A percentile compares a stretch with the other conserved stretches of the same genome.
Evolutionary conservation across 2,329 filamentous ascomycete genomes (phyloP).

Genomic region (Macrophomina phaseolina): DNA sequence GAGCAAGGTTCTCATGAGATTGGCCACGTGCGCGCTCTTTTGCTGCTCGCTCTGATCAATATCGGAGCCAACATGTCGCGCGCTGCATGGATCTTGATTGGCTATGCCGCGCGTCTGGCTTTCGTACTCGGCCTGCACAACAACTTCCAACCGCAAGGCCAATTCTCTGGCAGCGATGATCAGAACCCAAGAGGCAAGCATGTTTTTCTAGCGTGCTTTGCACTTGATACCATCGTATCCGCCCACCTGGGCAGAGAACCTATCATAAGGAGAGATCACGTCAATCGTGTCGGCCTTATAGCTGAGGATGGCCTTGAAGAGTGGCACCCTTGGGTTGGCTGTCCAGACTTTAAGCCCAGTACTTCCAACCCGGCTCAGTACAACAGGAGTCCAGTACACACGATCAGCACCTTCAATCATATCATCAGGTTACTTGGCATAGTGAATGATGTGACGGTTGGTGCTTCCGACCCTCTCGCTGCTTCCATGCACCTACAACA

Average conservation of each 20-base stretch:
- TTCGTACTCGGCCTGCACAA: conserved; percentile 50
- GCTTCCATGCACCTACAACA: conserved; percentile 24
- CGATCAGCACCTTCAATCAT: conserved; percentile 60
- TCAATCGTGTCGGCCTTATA: conserved; percentile 56
- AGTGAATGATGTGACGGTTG: conserved; percentile 30
- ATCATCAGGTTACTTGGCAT: conserved; percentile 46
- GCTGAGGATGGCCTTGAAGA: conserved; percentile 73
- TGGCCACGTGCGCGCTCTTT: conserved; percentile 50
- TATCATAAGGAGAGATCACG: conserved; percentile 56
- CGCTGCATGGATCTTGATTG: conserved; percentile 68
- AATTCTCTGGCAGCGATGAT: conserved; percentile 34
- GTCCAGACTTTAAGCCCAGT: conserved; percentile 43
- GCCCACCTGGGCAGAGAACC: conserved; percentile 57
- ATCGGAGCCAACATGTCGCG: conserved; percentile 63
- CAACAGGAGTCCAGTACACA: conserved; percentile 43
- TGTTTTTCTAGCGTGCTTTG: conserved; percentile 63
- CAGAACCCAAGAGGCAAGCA: conserved; percentile 45
- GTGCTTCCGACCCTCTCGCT: neutral
- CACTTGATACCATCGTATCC: conserved; percentile 66
- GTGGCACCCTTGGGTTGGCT: conserved; percentile 73
- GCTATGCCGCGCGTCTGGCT: conserved; percentile 61
- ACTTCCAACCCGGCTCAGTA: conserved; percentile 23
- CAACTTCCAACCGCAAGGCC: neutral
- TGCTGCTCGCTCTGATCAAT: conserved; percentile 65
- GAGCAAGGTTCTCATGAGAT: conserved; percentile 42